Conservation (phyloP, 2,329 filamentous ascomycete species). For the Alternaria longipes region DNA sequence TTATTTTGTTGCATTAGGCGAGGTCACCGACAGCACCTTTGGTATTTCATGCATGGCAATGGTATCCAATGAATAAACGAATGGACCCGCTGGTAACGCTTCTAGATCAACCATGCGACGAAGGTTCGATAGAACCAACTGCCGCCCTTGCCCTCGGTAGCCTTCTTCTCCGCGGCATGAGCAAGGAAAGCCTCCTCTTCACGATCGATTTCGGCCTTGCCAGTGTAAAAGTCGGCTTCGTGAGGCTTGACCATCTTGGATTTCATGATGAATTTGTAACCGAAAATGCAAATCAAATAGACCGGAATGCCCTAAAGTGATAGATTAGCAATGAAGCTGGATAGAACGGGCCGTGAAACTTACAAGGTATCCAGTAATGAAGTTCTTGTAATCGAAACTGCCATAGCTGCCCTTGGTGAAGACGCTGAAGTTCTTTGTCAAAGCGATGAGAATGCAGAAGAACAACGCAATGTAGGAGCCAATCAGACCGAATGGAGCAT, state of each 20-base stretch:
- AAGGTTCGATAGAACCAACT: slow-evolving; percentile 67
- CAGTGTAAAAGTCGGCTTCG: slow-evolving; percentile 74
- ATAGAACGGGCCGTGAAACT: background rate
- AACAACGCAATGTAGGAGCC: slow-evolving; percentile 74
- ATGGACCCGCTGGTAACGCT: background rate
- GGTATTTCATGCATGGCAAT: slow-evolving; percentile 1
- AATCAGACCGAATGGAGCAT: slow-evolving; percentile 74
- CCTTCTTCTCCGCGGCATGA: slow-evolving; percentile 56
- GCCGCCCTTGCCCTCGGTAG: slow-evolving; percentile 46
- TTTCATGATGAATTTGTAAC: slow-evolving; percentile 51
- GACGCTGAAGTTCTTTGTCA: slow-evolving; percentile 84
- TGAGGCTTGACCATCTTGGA: slow-evolving; percentile 59
- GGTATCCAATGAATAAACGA: slow-evolving; percentile 5
- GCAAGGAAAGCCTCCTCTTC: slow-evolving; percentile 76
- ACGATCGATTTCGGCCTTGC: slow-evolving; percentile 76
- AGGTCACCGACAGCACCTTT: background rate
- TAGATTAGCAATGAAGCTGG: background rate
- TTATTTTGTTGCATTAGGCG: background rate
- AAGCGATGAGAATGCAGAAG: slow-evolving; percentile 75
- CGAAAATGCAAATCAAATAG: slow-evolving; percentile 73
- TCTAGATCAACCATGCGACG: slow-evolving; percentile 69
- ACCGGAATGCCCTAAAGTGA: slow-evolving; percentile 76
- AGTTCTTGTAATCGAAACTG: slow-evolving; percentile 76
- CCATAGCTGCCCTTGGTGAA: slow-evolving; percentile 65
- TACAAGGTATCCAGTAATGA: slow-evolving; percentile 75